Base-by-base conservation (phyloP, 1,139 yeast genomes). In the Protomyces arabidopsidicola region DNA sequence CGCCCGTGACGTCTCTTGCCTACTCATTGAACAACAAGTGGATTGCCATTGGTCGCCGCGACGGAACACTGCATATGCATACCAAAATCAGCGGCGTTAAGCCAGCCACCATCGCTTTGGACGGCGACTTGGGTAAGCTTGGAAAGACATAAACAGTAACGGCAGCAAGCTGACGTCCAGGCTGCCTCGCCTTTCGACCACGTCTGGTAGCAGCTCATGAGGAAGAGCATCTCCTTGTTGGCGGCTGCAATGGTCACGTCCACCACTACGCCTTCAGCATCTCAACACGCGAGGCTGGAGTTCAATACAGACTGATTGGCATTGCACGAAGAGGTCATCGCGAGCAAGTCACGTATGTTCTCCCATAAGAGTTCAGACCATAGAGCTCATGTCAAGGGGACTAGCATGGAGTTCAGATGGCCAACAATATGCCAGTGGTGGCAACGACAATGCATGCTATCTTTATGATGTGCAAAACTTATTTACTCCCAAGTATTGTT, bases 31-130 rank as follows among this genome's bases (percentile, higher is more conserved):
- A 74, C 2, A 75, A 75, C 18, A 82, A 80, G 45, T 74, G 76
- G 24, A 72, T 89, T 22, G 77, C 84, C 0, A 79, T 88, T 1
- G 95, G 90, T 0, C 82, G 87, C 3, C 81, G 79, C 67, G 74
- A 74, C 45, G 88, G 88, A 0, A 72, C 76, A 20, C 63, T 85
- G 1, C 71, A 77, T 10, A 68, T 84, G 52, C 83, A 78, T 34
- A 18, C 53, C 10, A 57, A 36, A 22, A 22, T 14, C 16, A 38
- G 39, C 24, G 14, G 16, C 38, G 39, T 24, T 10, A 51, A 50
- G 3, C 39, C 24, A 2, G 61, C 39, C 16, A 42, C 27, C 22
- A 24, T 53, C 45, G 12, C 10, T n/a, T 9, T 58, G 12, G 20
- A 24, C 2, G 62, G 62, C 12, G 62, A 51, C 31, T 27, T 58